Base-by-base conservation (phyloP, 257 asterid genomes). In the Nicotiana obtusifolia region DNA sequence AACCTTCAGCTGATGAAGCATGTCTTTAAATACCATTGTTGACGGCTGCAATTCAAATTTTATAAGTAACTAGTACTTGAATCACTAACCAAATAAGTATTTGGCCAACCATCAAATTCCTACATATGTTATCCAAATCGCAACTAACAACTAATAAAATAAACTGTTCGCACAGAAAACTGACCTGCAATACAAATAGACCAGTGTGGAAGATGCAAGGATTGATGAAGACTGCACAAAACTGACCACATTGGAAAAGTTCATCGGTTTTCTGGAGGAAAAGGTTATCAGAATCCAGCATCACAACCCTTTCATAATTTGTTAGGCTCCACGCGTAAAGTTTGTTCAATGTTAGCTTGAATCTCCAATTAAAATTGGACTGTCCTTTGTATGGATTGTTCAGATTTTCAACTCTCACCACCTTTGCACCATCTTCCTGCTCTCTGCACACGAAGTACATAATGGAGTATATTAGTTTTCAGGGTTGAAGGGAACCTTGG, bases 141-240 rank as follows among this genome's bases (percentile, higher is more conserved):
- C 8, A 41, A 78, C n/a, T n/a, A 57, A 33, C 15, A 56, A 56
- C 22, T 17, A 15, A 6, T 16, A 57, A 71, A 35, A 16, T 41
- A 0, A 5, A 37, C 14, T 16, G n/a, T 1, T n/a, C 3, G 2
- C 22, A 37, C 20, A 44, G 60, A 19, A 33, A 31, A 8, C 6
- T 31, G 84, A 94, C 98, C 98, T 93, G 92, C 90, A 95, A 81
- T 7, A 95, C 99, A 77, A 95, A 95, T 5, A 95, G 98, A 10
- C 99, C 99, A 14, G 99, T 93, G 82, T 95, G 99, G 89, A 95
- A 95, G 83, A 95, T 89, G 93, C 99, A 95, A 16, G 99, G 99
- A 30, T 95, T 95, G 76, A 95, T 95, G 91, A 92, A 95, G 59
- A 92, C 98, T 0, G 98, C 99, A 59, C 99, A 95, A 53, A 95